phyloP scores from a whole-genome alignment of 1,284 basidiomycete genomes.

The Inonotus hispidus region DNA sequence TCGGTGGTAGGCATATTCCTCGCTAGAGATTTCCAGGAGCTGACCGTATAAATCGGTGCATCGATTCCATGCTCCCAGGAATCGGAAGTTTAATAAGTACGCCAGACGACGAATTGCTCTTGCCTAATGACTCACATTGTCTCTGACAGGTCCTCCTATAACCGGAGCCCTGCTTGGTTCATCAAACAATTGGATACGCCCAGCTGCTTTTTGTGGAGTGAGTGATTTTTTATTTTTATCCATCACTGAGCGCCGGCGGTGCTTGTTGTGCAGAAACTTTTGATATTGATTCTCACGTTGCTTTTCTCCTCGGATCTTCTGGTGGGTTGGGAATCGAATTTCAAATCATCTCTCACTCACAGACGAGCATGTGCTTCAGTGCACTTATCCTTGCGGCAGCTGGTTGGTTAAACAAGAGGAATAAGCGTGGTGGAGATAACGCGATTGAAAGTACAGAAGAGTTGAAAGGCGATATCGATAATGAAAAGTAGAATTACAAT shows the following conservation, averaged over 20 bases:
- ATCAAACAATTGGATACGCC: neutral
- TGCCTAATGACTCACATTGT: neutral
- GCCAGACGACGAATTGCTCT: neutral
- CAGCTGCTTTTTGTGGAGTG: slow-evolving; percentile 9
- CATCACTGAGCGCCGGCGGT: neutral
- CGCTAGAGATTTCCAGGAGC: neutral
- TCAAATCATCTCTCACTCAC: neutral
- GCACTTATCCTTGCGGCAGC: slow-evolving; percentile 2
- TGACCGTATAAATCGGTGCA: neutral
- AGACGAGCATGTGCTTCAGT: slow-evolving; percentile 4
- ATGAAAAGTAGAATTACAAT: neutral
- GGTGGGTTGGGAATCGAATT: neutral
- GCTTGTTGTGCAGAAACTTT: neutral
- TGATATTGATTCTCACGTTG: neutral
- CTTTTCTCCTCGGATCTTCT: too few relatives aligned
- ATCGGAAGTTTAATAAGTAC: neutral
- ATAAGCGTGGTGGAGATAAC: neutral
- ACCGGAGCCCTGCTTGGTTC: slow-evolving; percentile 1
- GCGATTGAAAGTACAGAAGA: neutral
- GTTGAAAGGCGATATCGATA: neutral
- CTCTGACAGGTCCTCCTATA: slow-evolving; percentile 6
- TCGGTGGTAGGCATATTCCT: slow-evolving; percentile 3
- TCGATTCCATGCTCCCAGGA: neutral
- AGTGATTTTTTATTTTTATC: neutral
- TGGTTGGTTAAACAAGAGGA: neutral